Base-by-base conservation (phyloP, 768 basidiomycete genomes). In the Multifurca ochricompacta region DNA sequence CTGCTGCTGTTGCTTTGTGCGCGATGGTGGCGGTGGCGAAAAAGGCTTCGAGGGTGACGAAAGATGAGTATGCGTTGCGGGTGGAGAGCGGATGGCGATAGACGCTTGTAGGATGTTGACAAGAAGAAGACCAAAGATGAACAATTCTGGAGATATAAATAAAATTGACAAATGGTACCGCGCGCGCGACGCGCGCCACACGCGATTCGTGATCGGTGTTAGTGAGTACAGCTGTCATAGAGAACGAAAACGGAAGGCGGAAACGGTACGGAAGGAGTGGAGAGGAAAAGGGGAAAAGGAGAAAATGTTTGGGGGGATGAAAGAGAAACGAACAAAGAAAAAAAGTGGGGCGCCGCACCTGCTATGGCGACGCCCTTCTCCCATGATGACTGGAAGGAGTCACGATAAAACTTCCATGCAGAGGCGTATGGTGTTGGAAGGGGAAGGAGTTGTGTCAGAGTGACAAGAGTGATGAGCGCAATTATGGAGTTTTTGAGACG, bases 391-490 rank as follows among this genome's bases (percentile, higher is more conserved):
- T 48, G 58, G 40, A 48, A 60, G 37, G 60, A 49, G 51, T 50
- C 41, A 6, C 58, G 53, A 39, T 59, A 53, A 9, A 61, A 40
- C n/a, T 53, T 56, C 53, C 54, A 60, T 49, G 48, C 51, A 27
- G 58, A 51, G 10, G 59, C 34, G 48, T 59, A 53, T 3, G 48
- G 58, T 2, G 58, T 48, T 31, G 60, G 60, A 18, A 56, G 27
- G 13, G 60, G 60, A 4, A 61, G 60, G n/a, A 61, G 60, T 39
- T 60, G 60, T 1, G 60, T 61, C 2, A 56, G 47, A n/a, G 59
- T 52, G 35, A 40, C 13, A 31, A 59, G 56, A 0, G 36, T 21
- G 11, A 58, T 6, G 8, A 59, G 56, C 3, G 56, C 59, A 4
- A 58, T 18, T 10, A 58, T 5, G 34, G 59, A 58, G 28, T 59